Conservation (phyloP, 2,329 filamentous ascomycete genomes). For the Arthrobotrys sphaeroides region DNA sequence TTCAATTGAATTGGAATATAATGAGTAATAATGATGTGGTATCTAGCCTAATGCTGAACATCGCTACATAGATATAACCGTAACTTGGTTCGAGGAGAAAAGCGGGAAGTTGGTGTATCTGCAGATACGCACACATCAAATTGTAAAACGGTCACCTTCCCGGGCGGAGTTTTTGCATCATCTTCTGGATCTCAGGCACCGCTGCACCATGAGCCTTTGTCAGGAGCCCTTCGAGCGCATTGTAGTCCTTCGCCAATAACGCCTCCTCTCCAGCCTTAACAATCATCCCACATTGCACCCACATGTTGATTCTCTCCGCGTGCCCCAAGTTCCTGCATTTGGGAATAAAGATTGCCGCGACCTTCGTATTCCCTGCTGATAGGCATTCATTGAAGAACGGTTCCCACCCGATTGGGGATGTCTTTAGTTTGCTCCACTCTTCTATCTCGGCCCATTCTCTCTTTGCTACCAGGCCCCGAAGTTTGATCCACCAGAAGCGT, state of each 20-base stretch:
- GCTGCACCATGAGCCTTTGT: conserved; percentile 75
- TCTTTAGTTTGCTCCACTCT: conserved; percentile 77
- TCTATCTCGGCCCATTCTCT: conserved; percentile 93
- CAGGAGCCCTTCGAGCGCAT: conserved; percentile 76
- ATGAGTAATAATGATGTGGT: conserved; percentile 9
- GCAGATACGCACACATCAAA: not conserved
- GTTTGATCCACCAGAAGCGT: conserved; percentile 84
- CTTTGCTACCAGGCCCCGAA: conserved; percentile 87
- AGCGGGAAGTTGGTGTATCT: not conserved
- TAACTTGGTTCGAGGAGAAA: not conserved
- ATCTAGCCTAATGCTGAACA: conserved; percentile 28
- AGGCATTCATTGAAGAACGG: conserved; percentile 92
- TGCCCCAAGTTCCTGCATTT: conserved; percentile 80
- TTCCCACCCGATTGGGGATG: conserved; percentile 96
- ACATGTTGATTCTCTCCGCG: conserved; percentile 84
- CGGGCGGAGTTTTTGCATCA: conserved; percentile 69
- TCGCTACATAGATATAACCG: not conserved
- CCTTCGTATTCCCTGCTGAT: conserved; percentile 85
- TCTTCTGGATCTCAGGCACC: conserved; percentile 82
- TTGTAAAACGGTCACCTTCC: conserved; percentile 59
- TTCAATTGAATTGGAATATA: not conserved
- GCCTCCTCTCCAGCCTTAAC: conserved; percentile 92
- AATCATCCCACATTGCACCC: conserved; percentile 91
- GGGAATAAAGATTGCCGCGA: conserved; percentile 83
- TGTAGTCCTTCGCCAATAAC: conserved; percentile 79